Evolutionary conservation across 106 monocot species (phyloP).

Genomic region (Narthecium ossifragum): DNA sequence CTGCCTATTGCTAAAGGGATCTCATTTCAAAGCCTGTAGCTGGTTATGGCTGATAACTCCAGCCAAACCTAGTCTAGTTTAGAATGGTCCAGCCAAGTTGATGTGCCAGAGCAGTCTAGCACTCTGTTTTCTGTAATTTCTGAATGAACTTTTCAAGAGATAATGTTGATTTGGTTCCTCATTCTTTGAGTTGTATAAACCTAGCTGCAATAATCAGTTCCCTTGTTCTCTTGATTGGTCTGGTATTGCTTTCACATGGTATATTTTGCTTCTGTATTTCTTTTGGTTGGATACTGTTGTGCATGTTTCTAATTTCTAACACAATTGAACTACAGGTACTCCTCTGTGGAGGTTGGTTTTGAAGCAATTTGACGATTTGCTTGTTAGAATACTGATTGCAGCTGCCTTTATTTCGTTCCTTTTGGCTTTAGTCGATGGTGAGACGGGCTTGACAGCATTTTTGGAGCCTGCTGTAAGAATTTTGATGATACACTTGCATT

Average conservation of each 20-base stretch:
- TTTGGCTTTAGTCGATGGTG: slow-evolving; percentile 88
- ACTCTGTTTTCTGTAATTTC: too few species aligned
- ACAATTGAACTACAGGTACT: slow-evolving; percentile 52
- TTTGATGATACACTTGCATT: too few species aligned
- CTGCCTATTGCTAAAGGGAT: too few species aligned
- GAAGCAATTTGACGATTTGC: slow-evolving; percentile 99
- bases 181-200: too few species aligned
- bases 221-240: background rate
- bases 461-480: slow-evolving; percentile 94
- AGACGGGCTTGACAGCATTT: slow-evolving; percentile 83
- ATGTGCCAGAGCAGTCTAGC: too few species aligned
- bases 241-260: background rate
- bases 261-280: background rate
- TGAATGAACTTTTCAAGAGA: too few species aligned
- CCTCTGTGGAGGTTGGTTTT: slow-evolving; percentile 90
- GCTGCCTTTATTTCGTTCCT: slow-evolving; percentile 91
- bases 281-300: background rate
- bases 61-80: too few species aligned
- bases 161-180: too few species aligned
- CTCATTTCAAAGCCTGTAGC: too few species aligned
- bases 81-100: too few species aligned
- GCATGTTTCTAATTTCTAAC: background rate
- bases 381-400: slow-evolving; percentile 97
- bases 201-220: background rate
- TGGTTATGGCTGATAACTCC: too few species aligned